A percentile compares a stretch with the other conserved stretches of the same genome.
Conservation (phyloP, 257 asterid species). For the Lycium ferocissimum region DNA sequence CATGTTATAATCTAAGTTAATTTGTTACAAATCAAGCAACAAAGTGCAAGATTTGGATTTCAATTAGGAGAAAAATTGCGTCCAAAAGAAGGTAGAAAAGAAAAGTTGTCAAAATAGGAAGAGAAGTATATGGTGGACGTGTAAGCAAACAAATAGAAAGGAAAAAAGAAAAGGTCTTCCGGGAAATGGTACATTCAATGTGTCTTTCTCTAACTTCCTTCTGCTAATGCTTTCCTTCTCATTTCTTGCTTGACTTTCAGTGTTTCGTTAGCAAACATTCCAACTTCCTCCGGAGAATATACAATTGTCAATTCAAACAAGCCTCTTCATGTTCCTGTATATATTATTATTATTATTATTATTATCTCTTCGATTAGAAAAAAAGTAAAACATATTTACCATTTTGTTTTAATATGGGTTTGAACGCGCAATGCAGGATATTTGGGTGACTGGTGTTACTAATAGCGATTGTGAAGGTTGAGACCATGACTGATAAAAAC, state of each 20-base stretch:
- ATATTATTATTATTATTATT: background rate
- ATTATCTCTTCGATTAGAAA: too few relatives aligned
- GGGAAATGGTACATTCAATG: background rate
- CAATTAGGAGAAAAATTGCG: too few relatives aligned
- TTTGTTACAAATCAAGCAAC: too few relatives aligned
- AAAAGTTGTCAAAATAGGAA: background rate
- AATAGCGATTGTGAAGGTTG: conserved; percentile 34
- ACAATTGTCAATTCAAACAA: too few relatives aligned
- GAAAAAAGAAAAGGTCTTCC: conserved; percentile 9
- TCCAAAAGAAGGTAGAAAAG: too few relatives aligned
- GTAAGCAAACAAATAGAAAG: conserved; percentile 6
- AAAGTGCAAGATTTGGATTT: too few relatives aligned
- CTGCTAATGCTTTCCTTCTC: background rate
- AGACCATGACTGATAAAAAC: background rate
- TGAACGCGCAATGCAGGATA: background rate
- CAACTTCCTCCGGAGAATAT: too few relatives aligned
- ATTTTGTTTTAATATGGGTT: too few relatives aligned
- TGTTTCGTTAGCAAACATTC: background rate
- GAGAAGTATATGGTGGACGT: conserved; percentile 2
- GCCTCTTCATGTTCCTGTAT: background rate
- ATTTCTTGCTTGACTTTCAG: conserved; percentile 17
- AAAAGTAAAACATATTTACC: too few relatives aligned
- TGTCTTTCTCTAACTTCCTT: too few relatives aligned
- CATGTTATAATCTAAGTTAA: too few relatives aligned
- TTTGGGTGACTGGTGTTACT: background rate